Percentiles rank a stretch among this genome's conserved stretches.
These are phyloP conservation scores for Calocybe gambosa DNA, from an alignment of 1,284 basidiomycete genomes.

Conservation along the genomic window DNA sequence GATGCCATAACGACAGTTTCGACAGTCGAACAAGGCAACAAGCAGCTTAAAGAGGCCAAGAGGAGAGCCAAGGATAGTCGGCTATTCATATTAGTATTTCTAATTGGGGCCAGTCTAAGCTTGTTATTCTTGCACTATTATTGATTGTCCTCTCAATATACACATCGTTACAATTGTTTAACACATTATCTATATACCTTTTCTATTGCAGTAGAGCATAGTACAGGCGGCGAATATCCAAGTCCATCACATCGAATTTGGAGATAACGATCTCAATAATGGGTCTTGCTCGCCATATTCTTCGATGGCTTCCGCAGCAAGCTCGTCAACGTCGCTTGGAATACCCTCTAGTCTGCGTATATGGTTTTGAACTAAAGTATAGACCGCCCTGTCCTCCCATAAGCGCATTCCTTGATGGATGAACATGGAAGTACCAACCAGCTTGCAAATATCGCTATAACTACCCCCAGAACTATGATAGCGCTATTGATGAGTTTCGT, in stretches of 20 bases:
- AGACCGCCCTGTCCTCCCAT: slow-evolving; percentile 40
- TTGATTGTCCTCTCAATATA: slow-evolving; percentile 25
- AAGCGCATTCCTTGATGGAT: background rate
- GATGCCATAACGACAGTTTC: slow-evolving; percentile 82
- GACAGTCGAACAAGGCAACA: slow-evolving; percentile 82
- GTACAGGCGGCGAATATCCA: background rate
- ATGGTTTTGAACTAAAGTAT: slow-evolving; percentile 55
- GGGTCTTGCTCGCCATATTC: slow-evolving; percentile 60
- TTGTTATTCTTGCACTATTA: slow-evolving; percentile 86
- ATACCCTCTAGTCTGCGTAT: slow-evolving; percentile 49
- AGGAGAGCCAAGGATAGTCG: slow-evolving; percentile 78
- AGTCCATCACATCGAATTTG: background rate
- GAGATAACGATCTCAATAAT: slow-evolving; percentile 33
- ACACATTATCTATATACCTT: slow-evolving; percentile 1
- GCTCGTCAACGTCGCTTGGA: slow-evolving; percentile 44
- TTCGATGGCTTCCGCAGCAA: slow-evolving; percentile 58
- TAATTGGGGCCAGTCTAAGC: slow-evolving; percentile 81
- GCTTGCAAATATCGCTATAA: slow-evolving; percentile 52
- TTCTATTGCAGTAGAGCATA: slow-evolving; percentile 1
- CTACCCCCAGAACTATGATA: slow-evolving; percentile 52
- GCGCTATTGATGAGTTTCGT: slow-evolving; percentile 61
- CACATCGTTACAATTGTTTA: background rate
- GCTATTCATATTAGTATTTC: slow-evolving; percentile 79
- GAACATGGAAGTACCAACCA: slow-evolving; percentile 44
- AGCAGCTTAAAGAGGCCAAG: slow-evolving; percentile 78